Percentiles rank a stretch among this genome's conserved stretches.
Evolutionary conservation across 352 stramenopile genomes (phyloP).

Genomic region (Halophytophthora batemanensis): DNA sequence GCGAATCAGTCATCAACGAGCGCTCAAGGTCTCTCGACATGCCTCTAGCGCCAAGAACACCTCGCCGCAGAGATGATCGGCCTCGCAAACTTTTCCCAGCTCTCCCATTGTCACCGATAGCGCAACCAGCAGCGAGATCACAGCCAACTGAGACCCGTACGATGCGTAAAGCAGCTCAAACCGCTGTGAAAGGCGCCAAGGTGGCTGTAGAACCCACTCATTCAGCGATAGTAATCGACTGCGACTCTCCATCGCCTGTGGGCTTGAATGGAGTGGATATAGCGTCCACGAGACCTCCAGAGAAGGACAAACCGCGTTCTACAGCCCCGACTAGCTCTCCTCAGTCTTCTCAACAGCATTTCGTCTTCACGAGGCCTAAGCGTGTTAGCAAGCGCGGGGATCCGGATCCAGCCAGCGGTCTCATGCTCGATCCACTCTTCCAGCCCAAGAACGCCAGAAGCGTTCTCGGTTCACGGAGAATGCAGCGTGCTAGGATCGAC

Average conservation of each 20-base stretch:
- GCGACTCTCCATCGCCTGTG: conserved; percentile 15
- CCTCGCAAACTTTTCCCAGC: conserved; percentile 13
- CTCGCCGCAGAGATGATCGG: conserved; percentile 3
- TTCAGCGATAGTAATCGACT: conserved; percentile 14
- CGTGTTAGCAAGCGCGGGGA: conserved; percentile 17
- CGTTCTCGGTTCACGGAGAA: conserved; percentile 6
- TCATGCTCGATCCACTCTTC: conserved; percentile 76
- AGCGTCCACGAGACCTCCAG: conserved; percentile 28
- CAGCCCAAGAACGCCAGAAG: conserved; percentile 18
- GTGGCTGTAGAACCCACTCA: neutral
- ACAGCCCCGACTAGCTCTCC: conserved; percentile 4
- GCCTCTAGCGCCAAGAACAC: neutral
- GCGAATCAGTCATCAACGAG: conserved; percentile 5
- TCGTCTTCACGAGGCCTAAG: conserved; percentile 53
- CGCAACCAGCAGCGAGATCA: conserved; percentile 1
- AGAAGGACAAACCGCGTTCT: conserved; percentile 12
- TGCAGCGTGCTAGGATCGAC: neutral
- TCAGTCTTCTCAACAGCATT: conserved; percentile 18
- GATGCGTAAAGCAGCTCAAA: neutral
- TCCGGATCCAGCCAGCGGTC: conserved; percentile 20
- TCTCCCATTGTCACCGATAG: conserved; percentile 13
- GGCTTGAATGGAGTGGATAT: conserved; percentile 30
- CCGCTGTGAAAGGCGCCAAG: neutral
- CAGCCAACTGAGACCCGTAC: neutral
- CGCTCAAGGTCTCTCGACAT: neutral